A percentile compares a stretch with the other conserved stretches of the same genome.
Evolutionary conservation across 208 protist genomes (phyloP).

Genomic region (Angomonas deanei): DNA sequence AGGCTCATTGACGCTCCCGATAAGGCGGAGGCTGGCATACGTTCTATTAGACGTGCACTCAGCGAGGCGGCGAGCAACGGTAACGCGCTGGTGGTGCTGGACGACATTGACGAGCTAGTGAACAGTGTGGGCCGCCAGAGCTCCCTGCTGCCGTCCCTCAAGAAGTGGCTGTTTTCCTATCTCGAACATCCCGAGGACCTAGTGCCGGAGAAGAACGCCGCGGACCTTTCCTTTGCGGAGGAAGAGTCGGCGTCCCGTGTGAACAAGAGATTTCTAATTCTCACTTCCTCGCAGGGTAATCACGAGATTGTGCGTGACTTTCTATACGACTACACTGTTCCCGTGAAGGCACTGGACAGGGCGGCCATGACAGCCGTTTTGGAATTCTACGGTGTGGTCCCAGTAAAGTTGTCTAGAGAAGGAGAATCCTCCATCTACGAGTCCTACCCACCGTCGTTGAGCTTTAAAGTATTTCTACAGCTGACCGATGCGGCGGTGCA

Average conservation of each 20-base stretch:
- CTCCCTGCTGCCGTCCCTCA: conserved; percentile 12
- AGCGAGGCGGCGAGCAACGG: conserved; percentile 93
- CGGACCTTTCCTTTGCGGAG: conserved; percentile 6
- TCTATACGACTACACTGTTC: neutral
- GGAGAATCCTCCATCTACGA: neutral
- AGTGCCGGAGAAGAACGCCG: conserved; percentile 9
- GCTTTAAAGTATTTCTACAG: neutral
- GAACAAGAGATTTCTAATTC: neutral
- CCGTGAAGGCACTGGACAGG: neutral
- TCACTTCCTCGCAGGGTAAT: neutral
- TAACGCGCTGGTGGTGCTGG: conserved; percentile 92
- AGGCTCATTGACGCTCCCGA: conserved; percentile 27
- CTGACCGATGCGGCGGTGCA: neutral
- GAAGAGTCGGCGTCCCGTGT: conserved; percentile 8
- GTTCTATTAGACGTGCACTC: conserved; percentile 83
- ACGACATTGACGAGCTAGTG: conserved; percentile 92
- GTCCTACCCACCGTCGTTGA: neutral
- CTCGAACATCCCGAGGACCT: conserved; percentile 21
- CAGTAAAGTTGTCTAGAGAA: neutral
- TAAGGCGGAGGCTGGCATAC: conserved; percentile 28
- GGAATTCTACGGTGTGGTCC: neutral
- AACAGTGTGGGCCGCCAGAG: conserved; percentile 10
- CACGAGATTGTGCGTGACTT: neutral
- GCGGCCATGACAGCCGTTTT: neutral
- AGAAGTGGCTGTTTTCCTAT: conserved; percentile 27